These are phyloP conservation scores for Margaritispora aquatica DNA, from an alignment of 495 filamentous ascomycete genomes.

Conservation along the genomic window DNA sequence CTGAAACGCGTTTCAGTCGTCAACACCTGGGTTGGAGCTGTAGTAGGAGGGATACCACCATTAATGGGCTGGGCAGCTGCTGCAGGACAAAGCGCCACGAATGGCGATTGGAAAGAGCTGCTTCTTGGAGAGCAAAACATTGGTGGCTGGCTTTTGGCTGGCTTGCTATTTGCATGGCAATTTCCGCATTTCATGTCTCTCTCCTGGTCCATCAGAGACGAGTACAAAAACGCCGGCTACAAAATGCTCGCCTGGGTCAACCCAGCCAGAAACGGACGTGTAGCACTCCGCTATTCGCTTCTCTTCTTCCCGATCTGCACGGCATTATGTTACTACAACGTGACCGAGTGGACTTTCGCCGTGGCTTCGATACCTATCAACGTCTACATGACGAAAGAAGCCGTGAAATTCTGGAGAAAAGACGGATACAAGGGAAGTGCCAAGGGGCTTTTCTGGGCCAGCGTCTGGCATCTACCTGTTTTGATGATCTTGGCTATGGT, in stretches of 20 bases:
- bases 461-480: constrained; percentile 92
- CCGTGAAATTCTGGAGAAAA: constrained; percentile 72
- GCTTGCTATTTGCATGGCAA: constrained; percentile 89
- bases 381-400: constrained; percentile 76
- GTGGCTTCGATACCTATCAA: constrained; percentile 78
- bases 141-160: constrained; percentile 86
- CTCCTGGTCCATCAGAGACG: constrained; percentile 78
- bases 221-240: constrained; percentile 84
- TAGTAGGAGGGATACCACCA: constrained; percentile 91
- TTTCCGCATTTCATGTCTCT: constrained; percentile 97
- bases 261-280: constrained; percentile 72
- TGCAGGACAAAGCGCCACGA: constrained; percentile 77
- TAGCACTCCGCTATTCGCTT: constrained; percentile 82
- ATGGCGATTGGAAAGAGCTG: constrained; percentile 70
- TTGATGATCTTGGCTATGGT: constrained; percentile 86
- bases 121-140: constrained; percentile 62
- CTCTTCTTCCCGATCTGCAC: constrained; percentile 83
- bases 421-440: constrained; percentile 78
- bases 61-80: constrained; percentile 98
- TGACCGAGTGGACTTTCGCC: constrained; percentile 86
- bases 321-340: constrained; percentile 69
- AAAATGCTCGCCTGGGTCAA: constrained; percentile 90
- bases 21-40: constrained; percentile 92
- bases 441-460: constrained; percentile 89
- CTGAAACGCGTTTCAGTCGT: constrained; percentile 79